Percentiles rank a stretch among this genome's conserved stretches.
Evolutionary conservation across 345 rosid species (phyloP).

Genomic region (Salix arbutifolia): DNA sequence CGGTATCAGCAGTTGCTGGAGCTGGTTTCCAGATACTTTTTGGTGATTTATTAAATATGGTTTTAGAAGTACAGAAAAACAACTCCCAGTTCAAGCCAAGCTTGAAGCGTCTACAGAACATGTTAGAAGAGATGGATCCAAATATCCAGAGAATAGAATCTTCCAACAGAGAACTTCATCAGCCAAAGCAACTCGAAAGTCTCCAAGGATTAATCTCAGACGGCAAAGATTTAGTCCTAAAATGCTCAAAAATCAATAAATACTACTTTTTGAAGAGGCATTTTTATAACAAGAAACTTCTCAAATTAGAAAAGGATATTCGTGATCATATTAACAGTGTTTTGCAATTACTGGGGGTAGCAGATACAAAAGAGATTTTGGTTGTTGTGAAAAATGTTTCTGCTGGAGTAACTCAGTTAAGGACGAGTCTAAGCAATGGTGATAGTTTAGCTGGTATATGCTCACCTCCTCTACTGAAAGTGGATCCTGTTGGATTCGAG

Average conservation of each 20-base stretch:
- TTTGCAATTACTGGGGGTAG: not conserved
- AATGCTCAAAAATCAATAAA: slow-evolving; percentile 5
- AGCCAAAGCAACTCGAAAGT: not conserved
- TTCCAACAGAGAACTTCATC: slow-evolving; percentile 8
- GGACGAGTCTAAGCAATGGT: not conserved
- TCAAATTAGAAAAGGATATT: slow-evolving; percentile 4
- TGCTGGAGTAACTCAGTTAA: not conserved
- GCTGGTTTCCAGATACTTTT: not conserved
- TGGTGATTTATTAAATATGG: not conserved
- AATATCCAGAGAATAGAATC: not conserved
- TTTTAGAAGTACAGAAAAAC: not conserved
- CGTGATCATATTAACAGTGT: not conserved
- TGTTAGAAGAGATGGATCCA: not conserved
- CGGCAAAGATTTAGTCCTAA: not conserved
- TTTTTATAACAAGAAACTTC: slow-evolving; percentile 6
- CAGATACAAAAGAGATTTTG: slow-evolving; percentile 7
- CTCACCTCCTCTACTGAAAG: slow-evolving; percentile 18
- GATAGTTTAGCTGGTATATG: not conserved
- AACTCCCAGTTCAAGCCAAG: not conserved
- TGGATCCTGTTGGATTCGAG: slow-evolving; percentile 22
- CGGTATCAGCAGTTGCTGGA: not conserved
- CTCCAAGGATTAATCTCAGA: not conserved
- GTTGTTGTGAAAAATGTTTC: too few relatives aligned
- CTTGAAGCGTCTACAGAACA: not conserved
- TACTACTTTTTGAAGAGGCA: slow-evolving; percentile 1